Evolutionary conservation across 208 protist genomes (phyloP).

Genomic region (Leishmania turanica): DNA sequence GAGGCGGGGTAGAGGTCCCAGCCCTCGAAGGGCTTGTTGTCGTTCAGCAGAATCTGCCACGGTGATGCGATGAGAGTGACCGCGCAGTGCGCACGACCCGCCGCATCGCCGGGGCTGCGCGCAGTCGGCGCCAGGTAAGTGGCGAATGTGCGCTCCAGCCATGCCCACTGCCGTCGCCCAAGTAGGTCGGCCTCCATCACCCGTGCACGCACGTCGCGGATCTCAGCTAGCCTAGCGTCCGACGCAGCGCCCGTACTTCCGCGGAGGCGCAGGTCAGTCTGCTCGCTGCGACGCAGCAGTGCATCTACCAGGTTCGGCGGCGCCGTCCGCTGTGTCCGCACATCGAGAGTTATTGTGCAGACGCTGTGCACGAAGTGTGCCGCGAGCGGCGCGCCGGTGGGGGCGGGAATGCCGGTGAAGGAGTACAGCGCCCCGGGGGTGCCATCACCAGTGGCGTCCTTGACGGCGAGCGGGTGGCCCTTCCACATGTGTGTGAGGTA

Average conservation of each 20-base stretch:
- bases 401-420: slow-evolving; percentile 38
- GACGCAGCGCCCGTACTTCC: neutral
- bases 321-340: slow-evolving; percentile 33
- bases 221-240: slow-evolving; percentile 6
- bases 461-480: slow-evolving; percentile 9
- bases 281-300: slow-evolving; percentile 17
- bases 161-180: slow-evolving; percentile 78
- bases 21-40: slow-evolving; percentile 71
- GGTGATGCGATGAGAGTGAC: slow-evolving; percentile 69
- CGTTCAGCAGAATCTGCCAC: slow-evolving; percentile 76
- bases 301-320: slow-evolving; percentile 29
- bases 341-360: slow-evolving; percentile 47
- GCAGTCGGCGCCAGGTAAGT: slow-evolving; percentile 23
- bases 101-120: slow-evolving; percentile 21
- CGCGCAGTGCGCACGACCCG: slow-evolving; percentile 41
- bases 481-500: slow-evolving; percentile 48
- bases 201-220: slow-evolving; percentile 10
- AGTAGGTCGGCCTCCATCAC: slow-evolving; percentile 59
- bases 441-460: slow-evolving; percentile 17
- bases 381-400: slow-evolving; percentile 17
- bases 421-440: slow-evolving; percentile 26
- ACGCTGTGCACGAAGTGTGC: slow-evolving; percentile 41
- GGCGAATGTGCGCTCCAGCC: slow-evolving; percentile 63
- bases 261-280: slow-evolving; percentile 14
- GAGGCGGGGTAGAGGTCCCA: slow-evolving; percentile 70